These are phyloP conservation scores for Mortierella antarctica DNA, from an alignment of 192 early-diverging fungal species.

Conservation along the genomic window DNA sequence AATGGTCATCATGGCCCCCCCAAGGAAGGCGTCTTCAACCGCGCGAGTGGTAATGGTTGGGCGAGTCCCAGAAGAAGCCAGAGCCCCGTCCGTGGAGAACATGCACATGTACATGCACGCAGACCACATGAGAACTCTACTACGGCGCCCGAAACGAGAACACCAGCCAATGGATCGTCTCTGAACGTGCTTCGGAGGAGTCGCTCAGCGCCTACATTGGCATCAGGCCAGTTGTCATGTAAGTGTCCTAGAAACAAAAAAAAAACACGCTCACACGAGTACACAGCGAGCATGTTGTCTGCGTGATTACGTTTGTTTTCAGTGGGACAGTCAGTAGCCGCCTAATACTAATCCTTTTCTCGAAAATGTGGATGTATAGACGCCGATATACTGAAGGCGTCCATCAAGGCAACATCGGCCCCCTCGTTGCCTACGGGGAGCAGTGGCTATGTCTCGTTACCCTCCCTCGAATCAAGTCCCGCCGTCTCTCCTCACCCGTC, in stretches of 20 bases:
- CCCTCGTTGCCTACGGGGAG: conserved; percentile 7
- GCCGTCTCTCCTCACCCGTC: conserved; percentile 4
- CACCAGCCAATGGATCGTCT: not conserved
- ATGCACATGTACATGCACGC: too few species aligned
- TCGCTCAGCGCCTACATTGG: conserved; percentile 36
- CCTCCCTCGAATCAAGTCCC: not conserved
- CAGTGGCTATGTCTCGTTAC: not conserved
- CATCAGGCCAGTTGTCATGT: conserved; percentile 44
- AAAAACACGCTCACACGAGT: not conserved
- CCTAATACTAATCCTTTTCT: not conserved
- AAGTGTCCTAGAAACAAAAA: conserved; percentile 7
- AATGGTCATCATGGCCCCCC: too few species aligned
- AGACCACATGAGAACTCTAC: not conserved
- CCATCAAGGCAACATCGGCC: conserved; percentile 36
- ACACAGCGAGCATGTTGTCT: too few species aligned
- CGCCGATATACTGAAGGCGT: conserved; percentile 43
- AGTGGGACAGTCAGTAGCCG: not conserved
- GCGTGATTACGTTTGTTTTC: not conserved
- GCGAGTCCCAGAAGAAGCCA: too few species aligned
- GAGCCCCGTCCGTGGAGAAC: too few species aligned
- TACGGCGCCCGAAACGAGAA: not conserved
- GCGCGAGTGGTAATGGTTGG: too few species aligned
- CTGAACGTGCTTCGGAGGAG: conserved; percentile 22
- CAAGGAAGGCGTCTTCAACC: too few species aligned
- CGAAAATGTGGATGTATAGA: conserved; percentile 6